Evolutionary conservation across 2,329 filamentous ascomycete genomes (phyloP), one percentile per base, ranked within the genome.

Genomic region (Apiospora phragmitis): DNA sequence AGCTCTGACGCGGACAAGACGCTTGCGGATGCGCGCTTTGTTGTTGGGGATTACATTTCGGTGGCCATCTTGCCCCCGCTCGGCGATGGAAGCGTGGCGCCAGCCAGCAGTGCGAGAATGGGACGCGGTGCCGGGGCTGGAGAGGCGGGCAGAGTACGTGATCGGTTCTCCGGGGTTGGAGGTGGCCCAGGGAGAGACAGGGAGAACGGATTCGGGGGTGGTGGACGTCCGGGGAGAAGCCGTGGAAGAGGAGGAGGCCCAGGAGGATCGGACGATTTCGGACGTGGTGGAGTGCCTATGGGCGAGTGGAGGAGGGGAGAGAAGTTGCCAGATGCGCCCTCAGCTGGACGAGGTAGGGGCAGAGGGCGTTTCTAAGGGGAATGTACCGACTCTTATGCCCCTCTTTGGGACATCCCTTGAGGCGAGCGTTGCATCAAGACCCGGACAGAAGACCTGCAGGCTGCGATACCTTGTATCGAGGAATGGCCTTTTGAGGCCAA

Each of bases 31-130:
- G 90, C 89, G 43, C 89, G 92, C 29, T 97, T 97, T 77, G 92
- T 97, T 14, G 92, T 96, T 73, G 95, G 95, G 0, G 95, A 98
- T 81, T 97, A 93, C 78, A 87, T 98, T 51, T 92, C 92, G 71
- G 95, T 93, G 79, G 93, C 94, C 6, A 91, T 97, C 71, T 84
- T 95, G 70, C 91, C 93, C 55, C 93, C 94, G 0, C 83, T 93
- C 35, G 84, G 89, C 42, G 92, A 95, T 79, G 94, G 94, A 0
- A 89, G 88, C 42, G 90, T 97, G 49, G 91, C 91, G 59, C 89
- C 92, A 12, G 84, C 87, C n/a, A 84, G 87, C 16, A 83, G 83
- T 29, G 84, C 86, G 38, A 81, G 83, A 43, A 81, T 81, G 68
- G 83, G 83, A 1, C 81, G 85, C n/a, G 83, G 80, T 1, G 75